A percentile compares a stretch with the other conserved stretches of the same genome.
These are phyloP conservation scores for Cordyceps fumosorosea DNA, from an alignment of 2,329 filamentous ascomycete species.

Conservation along the genomic window DNA sequence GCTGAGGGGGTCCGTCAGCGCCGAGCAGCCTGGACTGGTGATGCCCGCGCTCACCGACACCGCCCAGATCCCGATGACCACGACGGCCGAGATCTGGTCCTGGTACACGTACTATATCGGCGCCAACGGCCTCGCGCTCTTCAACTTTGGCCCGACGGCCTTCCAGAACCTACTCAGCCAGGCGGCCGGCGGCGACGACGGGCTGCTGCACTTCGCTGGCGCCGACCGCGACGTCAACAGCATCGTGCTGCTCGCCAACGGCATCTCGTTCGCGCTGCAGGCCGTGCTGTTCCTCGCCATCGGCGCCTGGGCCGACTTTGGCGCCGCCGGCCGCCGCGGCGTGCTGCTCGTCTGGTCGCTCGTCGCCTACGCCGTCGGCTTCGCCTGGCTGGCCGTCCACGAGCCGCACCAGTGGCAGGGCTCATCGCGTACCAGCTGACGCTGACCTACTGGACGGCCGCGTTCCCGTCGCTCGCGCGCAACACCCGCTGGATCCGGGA, in stretches of 20 bases:
- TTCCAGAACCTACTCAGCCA: slow-evolving; percentile 59
- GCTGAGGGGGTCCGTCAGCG: background rate
- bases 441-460: slow-evolving; percentile 63
- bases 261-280: slow-evolving; percentile 62
- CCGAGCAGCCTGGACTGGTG: slow-evolving; percentile 1
- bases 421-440: slow-evolving; percentile 61
- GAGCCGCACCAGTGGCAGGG: slow-evolving; percentile 50
- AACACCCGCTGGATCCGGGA: slow-evolving; percentile 29
- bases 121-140: slow-evolving; percentile 55
- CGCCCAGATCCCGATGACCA: slow-evolving; percentile 6
- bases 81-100: slow-evolving; percentile 12
- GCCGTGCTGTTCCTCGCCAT: slow-evolving; percentile 48
- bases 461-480: slow-evolving; percentile 36
- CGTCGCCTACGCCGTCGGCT: slow-evolving; percentile 56
- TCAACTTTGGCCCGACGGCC: slow-evolving; percentile 59
- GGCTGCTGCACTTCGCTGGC: slow-evolving; percentile 49
- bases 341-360: slow-evolving; percentile 56
- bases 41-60: slow-evolving; percentile 11
- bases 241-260: slow-evolving; percentile 59
- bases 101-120: slow-evolving; percentile 53
- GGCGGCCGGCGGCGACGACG: slow-evolving; percentile 47
- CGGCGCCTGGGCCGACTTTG: slow-evolving; percentile 56
- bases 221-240: slow-evolving; percentile 53
- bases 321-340: slow-evolving; percentile 53
- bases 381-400: slow-evolving; percentile 62